Percentiles rank a stretch among this genome's conserved stretches.
Conservation (phyloP, 768 basidiomycete genomes). For the Termitomyces sp. region DNA sequence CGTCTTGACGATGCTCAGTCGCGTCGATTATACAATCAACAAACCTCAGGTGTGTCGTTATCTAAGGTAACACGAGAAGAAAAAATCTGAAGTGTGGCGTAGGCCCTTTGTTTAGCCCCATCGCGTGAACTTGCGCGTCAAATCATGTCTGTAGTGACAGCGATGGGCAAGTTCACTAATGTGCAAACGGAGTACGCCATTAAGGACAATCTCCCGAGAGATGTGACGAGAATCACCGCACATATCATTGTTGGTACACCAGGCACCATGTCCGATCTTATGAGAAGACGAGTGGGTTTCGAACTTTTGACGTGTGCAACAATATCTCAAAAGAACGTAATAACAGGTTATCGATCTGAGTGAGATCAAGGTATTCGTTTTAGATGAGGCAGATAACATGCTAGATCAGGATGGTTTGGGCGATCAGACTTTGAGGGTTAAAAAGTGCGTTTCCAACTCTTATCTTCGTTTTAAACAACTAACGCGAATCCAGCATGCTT, state of each 20-base stretch:
- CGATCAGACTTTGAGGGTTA: constrained; percentile 89
- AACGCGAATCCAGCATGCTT: constrained; percentile 40
- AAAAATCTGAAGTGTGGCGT: constrained; percentile 1
- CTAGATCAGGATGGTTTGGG: constrained; percentile 90
- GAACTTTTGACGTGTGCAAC: neutral
- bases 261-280: constrained; percentile 88
- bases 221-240: constrained; percentile 65
- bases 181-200: constrained; percentile 96
- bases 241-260: constrained; percentile 96
- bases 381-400: constrained; percentile 99
- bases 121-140: constrained; percentile 96
- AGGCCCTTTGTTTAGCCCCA: constrained; percentile 97
- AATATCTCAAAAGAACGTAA: neutral
- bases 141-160: constrained; percentile 90
- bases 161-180: constrained; percentile 92
- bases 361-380: constrained; percentile 85
- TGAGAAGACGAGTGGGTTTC: constrained; percentile 49
- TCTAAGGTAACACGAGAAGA: neutral
- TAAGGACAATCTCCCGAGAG: constrained; percentile 72
- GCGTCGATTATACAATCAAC: constrained; percentile 77
- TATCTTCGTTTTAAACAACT: neutral
- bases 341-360: constrained; percentile 63
- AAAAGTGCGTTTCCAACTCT: constrained; percentile 58
- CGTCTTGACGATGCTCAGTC: constrained; percentile 93
- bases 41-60: constrained; percentile 65